Evolutionary conservation across 306 rosid species (phyloP).

Genomic region (Ammopiptanthus mongolicus): DNA sequence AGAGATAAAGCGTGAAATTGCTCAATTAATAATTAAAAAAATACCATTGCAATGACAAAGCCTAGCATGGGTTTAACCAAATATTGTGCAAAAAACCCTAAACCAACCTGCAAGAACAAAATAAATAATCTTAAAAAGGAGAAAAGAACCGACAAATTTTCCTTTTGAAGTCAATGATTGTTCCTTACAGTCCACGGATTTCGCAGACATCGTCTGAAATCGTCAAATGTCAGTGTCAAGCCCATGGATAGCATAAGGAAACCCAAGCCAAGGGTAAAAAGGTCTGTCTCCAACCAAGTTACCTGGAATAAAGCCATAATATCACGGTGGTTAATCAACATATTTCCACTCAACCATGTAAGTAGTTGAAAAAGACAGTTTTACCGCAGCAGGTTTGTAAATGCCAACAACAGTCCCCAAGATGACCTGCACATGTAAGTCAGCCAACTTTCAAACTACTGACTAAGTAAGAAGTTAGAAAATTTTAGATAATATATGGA

Average conservation of each 20-base stretch:
- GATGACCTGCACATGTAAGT: constrained; percentile 57
- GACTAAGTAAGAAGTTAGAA: constrained; percentile 18
- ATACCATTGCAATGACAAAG: constrained; percentile 72
- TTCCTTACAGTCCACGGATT: constrained; percentile 87
- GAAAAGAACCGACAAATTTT: neutral
- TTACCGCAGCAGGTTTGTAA: constrained; percentile 85
- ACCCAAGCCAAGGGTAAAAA: constrained; percentile 82
- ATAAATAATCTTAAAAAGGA: constrained; percentile 4
- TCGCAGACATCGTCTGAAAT: constrained; percentile 80
- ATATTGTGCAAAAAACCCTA: constrained; percentile 96
- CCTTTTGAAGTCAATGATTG: neutral
- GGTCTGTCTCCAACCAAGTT: constrained; percentile 88
- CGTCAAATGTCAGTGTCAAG: constrained; percentile 86
- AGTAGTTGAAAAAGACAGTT: constrained; percentile 17
- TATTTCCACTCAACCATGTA: constrained; percentile 23
- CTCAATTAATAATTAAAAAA: constrained; percentile 5
- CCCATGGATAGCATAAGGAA: constrained; percentile 99
- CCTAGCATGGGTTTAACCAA: constrained; percentile 84
- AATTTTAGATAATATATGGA: neutral
- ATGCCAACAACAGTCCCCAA: constrained; percentile 76
- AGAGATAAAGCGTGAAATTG: neutral
- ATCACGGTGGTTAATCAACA: constrained; percentile 21
- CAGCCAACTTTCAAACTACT: constrained; percentile 17
- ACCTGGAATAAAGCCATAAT: constrained; percentile 51
- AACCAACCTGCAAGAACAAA: constrained; percentile 75